Conservation (phyloP, 1,284 basidiomycete genomes). For the Cutaneotrichosporon sp. region DNA sequence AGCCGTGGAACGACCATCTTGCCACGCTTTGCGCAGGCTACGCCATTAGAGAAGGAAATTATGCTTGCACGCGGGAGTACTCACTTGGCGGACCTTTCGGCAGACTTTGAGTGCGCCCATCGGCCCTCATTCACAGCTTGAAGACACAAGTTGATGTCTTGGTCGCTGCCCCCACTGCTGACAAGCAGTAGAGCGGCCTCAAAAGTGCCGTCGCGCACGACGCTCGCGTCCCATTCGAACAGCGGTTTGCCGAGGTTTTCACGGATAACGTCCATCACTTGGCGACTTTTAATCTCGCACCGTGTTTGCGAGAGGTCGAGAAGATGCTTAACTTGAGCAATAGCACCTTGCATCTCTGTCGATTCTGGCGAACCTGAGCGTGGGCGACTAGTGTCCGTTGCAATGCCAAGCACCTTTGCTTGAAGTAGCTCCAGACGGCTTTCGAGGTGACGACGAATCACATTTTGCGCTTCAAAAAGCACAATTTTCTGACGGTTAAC, state of each 20-base stretch:
- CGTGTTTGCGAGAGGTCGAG: conserved; percentile 56
- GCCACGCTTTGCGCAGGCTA: conserved; percentile 5
- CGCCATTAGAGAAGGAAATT: neutral
- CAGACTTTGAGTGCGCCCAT: conserved; percentile 70
- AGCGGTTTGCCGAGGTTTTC: conserved; percentile 50
- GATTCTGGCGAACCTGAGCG: conserved; percentile 6
- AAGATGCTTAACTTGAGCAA: conserved; percentile 44
- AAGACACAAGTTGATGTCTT: conserved; percentile 65
- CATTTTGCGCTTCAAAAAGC: conserved; percentile 44
- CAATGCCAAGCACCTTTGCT: neutral
- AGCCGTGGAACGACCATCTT: neutral
- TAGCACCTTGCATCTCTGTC: conserved; percentile 3
- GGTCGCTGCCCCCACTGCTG: conserved; percentile 55
- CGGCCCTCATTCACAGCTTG: conserved; percentile 67
- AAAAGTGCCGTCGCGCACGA: conserved; percentile 61
- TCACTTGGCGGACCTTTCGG: conserved; percentile 53
- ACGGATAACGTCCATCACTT: conserved; percentile 56
- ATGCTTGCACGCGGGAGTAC: neutral
- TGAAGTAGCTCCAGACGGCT: conserved; percentile 26
- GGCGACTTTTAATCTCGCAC: conserved; percentile 49
- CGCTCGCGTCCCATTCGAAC: conserved; percentile 73
- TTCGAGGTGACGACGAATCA: conserved; percentile 42
- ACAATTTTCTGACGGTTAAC: conserved; percentile 35
- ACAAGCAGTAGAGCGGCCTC: conserved; percentile 69
- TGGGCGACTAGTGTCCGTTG: neutral